Evolutionary conservation across 352 stramenopile species (phyloP), one percentile per base, ranked within the genome.

Genomic region (Aphanomyces astaci): DNA sequence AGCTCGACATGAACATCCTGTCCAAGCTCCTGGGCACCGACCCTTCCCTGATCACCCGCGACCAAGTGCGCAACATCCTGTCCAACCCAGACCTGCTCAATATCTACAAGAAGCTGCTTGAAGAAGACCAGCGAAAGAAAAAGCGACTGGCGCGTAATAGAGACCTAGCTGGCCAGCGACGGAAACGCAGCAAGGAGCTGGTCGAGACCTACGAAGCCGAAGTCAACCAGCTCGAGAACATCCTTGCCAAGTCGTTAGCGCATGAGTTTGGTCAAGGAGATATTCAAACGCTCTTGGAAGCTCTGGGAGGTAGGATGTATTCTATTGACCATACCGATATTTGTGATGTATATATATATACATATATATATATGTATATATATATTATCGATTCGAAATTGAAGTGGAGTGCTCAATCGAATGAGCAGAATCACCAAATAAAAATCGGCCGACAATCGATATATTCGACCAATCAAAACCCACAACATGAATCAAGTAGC

Each of bases 1-100:
- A 82, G 1, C 87, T 94, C 75, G 83, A 94, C 67, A 86, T 84
- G 24, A 84, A 76, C 36, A 74, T 94, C 46, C 66, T 94, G 33
- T 82, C 86, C 15, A 80, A 84, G 19, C 82, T 94, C 32, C 92
- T 81, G 25, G 86, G 86, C 53, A 92, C 84, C 25, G 86, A 93
- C 19, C 81, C 84, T 53, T 84, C 84, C 24, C 73, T 83, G 17
- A 86, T 95, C 70, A 84, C 81, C 39, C 80, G 79, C 3, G 85
- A 95, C 60, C 78, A 93, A 67, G 92, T 95, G 71, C 88, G 89
- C 62, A 86, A 92, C 73, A 92, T 95, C 68, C 92, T 95, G 83
- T 79, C 82, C 13, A 84, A 75, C 10, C 83, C 87, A 0, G 85
- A 93, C 62, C 65, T 93, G 28, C 66, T 95, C 36, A 92, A 81